These are phyloP conservation scores for Vicia sativa DNA, from an alignment of 306 rosid genomes.

Conservation along the genomic window DNA sequence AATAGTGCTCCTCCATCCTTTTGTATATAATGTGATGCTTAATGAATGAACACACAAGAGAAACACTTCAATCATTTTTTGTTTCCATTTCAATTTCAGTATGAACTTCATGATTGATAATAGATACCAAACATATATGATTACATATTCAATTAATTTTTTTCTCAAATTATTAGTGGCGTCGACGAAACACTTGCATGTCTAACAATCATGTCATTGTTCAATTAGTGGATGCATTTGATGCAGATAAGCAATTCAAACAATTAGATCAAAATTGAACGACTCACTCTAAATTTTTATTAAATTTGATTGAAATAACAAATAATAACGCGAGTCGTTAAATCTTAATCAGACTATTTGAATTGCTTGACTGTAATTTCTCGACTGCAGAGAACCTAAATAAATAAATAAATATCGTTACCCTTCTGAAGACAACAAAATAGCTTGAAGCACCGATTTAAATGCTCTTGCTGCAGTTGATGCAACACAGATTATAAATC, in stretches of 20 bases:
- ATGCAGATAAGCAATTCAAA: too few species aligned
- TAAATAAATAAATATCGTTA: slow-evolving; percentile 17
- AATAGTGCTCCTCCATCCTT: too few species aligned
- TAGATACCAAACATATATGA: not conserved
- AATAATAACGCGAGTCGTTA: not conserved
- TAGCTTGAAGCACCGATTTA: slow-evolving; percentile 55
- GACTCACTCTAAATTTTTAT: not conserved
- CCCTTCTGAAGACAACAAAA: slow-evolving; percentile 54
- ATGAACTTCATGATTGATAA: too few species aligned
- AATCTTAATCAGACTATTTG: not conserved
- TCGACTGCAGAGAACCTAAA: not conserved
- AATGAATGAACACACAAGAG: too few species aligned
- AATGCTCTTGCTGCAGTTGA: slow-evolving; percentile 55
- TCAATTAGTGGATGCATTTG: too few species aligned
- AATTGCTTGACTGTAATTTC: not conserved
- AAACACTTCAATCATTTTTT: too few species aligned
- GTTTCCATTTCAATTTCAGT: too few species aligned
- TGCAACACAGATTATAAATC: slow-evolving; percentile 47
- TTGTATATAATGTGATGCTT: too few species aligned
- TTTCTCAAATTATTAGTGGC: not conserved
- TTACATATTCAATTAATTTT: not conserved
- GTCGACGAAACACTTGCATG: not conserved
- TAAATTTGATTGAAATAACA: not conserved
- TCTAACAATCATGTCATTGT: not conserved
- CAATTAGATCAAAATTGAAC: not conserved